phyloP scores from a whole-genome alignment of 192 early-diverging fungal genomes.

The Coemansia sp. region DNA sequence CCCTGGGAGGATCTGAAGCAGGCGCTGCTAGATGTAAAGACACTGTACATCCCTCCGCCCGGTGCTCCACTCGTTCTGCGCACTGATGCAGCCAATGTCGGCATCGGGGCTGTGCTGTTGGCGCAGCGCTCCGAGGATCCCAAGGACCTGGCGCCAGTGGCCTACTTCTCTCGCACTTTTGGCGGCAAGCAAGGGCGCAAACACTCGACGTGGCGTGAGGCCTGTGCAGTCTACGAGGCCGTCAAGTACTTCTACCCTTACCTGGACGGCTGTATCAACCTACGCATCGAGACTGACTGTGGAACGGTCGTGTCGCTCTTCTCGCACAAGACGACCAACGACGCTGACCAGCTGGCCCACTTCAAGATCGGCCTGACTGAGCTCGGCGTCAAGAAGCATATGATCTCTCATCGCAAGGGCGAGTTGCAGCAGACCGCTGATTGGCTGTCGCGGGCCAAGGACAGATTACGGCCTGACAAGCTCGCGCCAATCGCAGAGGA shows the following conservation, averaged over 20 bases:
- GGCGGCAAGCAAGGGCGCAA: conserved; percentile 13
- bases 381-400: too few species aligned
- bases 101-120: conserved; percentile 28
- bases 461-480: too few species aligned
- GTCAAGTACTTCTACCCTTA: conserved; percentile 33
- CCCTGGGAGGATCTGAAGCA: conserved; percentile 15
- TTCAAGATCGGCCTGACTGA: too few species aligned
- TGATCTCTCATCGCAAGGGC: too few species aligned
- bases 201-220: conserved; percentile 25
- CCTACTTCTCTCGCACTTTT: conserved; percentile 27
- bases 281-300: conserved; percentile 30
- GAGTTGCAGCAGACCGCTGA: too few species aligned
- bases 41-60: conserved; percentile 22
- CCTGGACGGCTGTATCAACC: conserved; percentile 26
- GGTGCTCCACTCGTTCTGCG: conserved; percentile 20
- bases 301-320: not conserved
- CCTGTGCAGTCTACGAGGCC: conserved; percentile 12
- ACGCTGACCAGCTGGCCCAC: too few species aligned
- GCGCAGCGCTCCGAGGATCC: conserved; percentile 11
- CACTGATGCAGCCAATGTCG: conserved; percentile 21
- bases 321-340: too few species aligned
- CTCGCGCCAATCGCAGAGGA: too few species aligned
- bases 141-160: conserved; percentile 15
- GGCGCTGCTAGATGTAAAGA: conserved; percentile 5
- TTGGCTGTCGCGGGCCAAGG: too few species aligned